Conservation (phyloP, 164 flowering plant species). For the Kingdonia uniflora region DNA sequence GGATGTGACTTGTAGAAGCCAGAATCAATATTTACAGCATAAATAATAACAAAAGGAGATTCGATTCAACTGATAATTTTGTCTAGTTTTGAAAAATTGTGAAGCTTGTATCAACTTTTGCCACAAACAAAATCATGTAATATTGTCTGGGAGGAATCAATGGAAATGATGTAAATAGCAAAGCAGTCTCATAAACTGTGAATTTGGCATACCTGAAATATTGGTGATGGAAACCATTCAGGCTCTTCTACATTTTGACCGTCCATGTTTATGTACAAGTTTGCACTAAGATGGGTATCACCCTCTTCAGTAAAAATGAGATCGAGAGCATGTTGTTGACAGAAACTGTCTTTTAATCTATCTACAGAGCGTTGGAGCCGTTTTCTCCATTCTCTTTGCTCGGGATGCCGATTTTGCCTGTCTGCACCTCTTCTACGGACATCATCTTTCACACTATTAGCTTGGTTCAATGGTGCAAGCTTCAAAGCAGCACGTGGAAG, state of each 20-base stretch:
- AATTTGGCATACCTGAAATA: conserved; percentile 62
- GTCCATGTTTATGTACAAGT: conserved; percentile 75
- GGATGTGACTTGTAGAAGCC: too few species aligned
- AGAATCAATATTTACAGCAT: too few species aligned
- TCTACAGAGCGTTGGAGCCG: conserved; percentile 76
- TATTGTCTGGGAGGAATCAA: too few species aligned
- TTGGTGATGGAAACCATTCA: conserved; percentile 89
- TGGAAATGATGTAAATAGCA: too few species aligned
- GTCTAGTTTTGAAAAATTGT: too few species aligned
- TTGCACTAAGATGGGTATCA: conserved; percentile 71
- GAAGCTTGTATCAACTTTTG: too few species aligned
- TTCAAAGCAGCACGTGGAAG: conserved; percentile 94
- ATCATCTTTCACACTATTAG: conserved; percentile 44
- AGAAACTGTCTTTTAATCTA: conserved; percentile 73
- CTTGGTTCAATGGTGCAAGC: conserved; percentile 45
- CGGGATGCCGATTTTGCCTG: conserved; percentile 76
- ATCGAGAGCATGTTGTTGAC: conserved; percentile 93
- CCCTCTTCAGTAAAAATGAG: conserved; percentile 93
- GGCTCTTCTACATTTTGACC: conserved; percentile 48
- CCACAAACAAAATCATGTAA: too few species aligned
- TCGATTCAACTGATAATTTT: too few species aligned
- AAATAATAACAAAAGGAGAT: too few species aligned
- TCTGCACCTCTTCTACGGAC: conserved; percentile 47
- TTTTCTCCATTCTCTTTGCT: conserved; percentile 93
- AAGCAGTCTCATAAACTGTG: background rate